These are phyloP conservation scores for Cystobasidium pallidum DNA, from an alignment of 1,284 basidiomycete species.

Conservation along the genomic window DNA sequence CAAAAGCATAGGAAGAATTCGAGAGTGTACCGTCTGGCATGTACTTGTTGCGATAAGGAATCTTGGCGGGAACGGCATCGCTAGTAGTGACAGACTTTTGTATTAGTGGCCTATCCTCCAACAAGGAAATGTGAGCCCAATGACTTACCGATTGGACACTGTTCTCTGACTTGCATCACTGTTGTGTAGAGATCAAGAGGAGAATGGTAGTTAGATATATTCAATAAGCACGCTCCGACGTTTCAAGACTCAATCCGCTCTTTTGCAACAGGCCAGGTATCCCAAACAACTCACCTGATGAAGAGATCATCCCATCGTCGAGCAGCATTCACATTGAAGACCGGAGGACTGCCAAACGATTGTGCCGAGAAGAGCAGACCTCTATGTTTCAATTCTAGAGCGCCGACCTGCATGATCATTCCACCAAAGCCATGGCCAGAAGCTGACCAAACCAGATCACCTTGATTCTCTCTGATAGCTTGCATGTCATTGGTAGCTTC, in stretches of 20 bases:
- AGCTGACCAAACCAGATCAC: constrained; percentile 29
- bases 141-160: constrained; percentile 32
- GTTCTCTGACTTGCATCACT: constrained; percentile 39
- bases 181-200: not conserved
- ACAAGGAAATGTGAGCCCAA: not conserved
- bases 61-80: constrained; percentile 34
- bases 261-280: too few relatives aligned
- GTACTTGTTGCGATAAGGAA: constrained; percentile 11
- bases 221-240: too few relatives aligned
- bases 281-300: constrained; percentile 8
- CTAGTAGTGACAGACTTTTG: not conserved
- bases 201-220: too few relatives aligned
- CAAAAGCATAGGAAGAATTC: constrained; percentile 33
- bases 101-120: not conserved
- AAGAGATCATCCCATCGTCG: constrained; percentile 35
- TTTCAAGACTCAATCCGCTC: too few relatives aligned
- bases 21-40: constrained; percentile 15
- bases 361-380: constrained; percentile 34
- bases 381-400: constrained; percentile 42
- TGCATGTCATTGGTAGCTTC: constrained; percentile 39
- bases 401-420: constrained; percentile 44
- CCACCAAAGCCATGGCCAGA: constrained; percentile 45
- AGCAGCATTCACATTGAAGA: constrained; percentile 40
- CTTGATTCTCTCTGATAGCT: constrained; percentile 27
- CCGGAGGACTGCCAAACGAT: constrained; percentile 45